Percentiles rank a stretch among this genome's conserved stretches.
Evolutionary conservation across 768 basidiomycete genomes (phyloP).

Genomic region (Boletus rufocinnamomeus): DNA sequence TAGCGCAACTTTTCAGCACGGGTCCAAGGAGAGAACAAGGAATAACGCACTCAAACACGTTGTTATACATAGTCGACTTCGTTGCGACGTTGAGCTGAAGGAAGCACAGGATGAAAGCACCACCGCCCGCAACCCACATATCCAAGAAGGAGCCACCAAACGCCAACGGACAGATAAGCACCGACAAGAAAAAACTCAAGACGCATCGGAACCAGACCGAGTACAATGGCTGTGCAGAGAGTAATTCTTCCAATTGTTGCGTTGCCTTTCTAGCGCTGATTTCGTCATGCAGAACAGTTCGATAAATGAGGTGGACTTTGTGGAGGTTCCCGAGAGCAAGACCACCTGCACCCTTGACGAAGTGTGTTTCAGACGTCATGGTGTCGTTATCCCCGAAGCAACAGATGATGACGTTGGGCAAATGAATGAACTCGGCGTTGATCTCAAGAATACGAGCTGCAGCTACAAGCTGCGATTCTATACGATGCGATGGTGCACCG

Average conservation of each 20-base stretch:
- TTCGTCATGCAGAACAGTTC: slow-evolving; percentile 88
- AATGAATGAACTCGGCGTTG: slow-evolving; percentile 88
- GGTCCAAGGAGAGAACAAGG: not conserved
- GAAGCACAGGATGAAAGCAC: slow-evolving; percentile 66
- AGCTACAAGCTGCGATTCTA: slow-evolving; percentile 88
- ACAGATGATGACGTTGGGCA: slow-evolving; percentile 79
- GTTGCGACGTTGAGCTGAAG: slow-evolving; percentile 74
- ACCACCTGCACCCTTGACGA: slow-evolving; percentile 75
- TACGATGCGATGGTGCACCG: slow-evolving; percentile 90
- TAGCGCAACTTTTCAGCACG: slow-evolving; percentile 33
- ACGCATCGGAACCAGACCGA: slow-evolving; percentile 59
- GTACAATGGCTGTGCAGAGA: slow-evolving; percentile 67
- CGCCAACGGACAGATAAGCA: slow-evolving; percentile 80
- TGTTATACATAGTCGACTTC: slow-evolving; percentile 81
- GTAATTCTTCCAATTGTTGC: slow-evolving; percentile 59
- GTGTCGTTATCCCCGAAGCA: slow-evolving; percentile 89
- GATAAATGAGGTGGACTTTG: slow-evolving; percentile 82
- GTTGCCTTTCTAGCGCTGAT: slow-evolving; percentile 80
- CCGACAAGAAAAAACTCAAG: slow-evolving; percentile 70
- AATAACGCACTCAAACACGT: slow-evolving; percentile 77
- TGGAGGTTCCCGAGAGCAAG: slow-evolving; percentile 86
- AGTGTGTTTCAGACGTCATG: slow-evolving; percentile 87
- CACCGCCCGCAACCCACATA: slow-evolving; percentile 76
- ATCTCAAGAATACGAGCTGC: slow-evolving; percentile 89
- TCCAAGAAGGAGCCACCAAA: slow-evolving; percentile 85